These are phyloP conservation scores for Tanacetum coccineum DNA, from an alignment of 129 eudicot genomes.

Conservation along the genomic window DNA sequence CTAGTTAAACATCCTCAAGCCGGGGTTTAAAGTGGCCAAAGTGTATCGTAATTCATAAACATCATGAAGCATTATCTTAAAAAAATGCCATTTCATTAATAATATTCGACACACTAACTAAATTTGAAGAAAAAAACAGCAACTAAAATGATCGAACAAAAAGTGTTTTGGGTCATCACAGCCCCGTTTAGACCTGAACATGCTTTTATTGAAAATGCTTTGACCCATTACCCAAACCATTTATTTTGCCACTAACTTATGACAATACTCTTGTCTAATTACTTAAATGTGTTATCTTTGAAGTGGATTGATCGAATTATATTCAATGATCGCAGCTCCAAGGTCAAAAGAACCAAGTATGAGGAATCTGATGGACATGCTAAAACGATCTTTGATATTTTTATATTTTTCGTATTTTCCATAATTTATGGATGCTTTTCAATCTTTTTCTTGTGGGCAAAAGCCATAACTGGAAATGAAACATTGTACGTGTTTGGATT, in stretches of 20 bases:
- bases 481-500: too few relatives aligned
- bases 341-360: conserved; percentile 40
- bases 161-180: not conserved
- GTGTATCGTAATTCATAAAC: too few relatives aligned
- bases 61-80: too few relatives aligned
- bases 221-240: not conserved
- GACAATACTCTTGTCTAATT: not conserved
- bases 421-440: conserved; percentile 5
- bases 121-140: too few relatives aligned
- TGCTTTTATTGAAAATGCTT: too few relatives aligned
- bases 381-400: conserved; percentile 13
- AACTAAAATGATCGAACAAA: too few relatives aligned
- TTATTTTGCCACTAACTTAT: not conserved
- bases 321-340: conserved; percentile 56
- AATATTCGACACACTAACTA: too few relatives aligned
- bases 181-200: not conserved
- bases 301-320: conserved; percentile 1
- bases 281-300: not conserved
- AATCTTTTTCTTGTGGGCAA: not conserved
- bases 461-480: too few relatives aligned
- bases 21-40: too few relatives aligned
- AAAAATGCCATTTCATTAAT: too few relatives aligned
- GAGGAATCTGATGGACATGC: conserved; percentile 23
- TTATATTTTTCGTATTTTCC: not conserved
- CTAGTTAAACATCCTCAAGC: too few relatives aligned